Percentiles rank a stretch among this genome's conserved stretches.
Conservation (phyloP, 2,329 filamentous ascomycete genomes). For the Cladosporium oxysporum region DNA sequence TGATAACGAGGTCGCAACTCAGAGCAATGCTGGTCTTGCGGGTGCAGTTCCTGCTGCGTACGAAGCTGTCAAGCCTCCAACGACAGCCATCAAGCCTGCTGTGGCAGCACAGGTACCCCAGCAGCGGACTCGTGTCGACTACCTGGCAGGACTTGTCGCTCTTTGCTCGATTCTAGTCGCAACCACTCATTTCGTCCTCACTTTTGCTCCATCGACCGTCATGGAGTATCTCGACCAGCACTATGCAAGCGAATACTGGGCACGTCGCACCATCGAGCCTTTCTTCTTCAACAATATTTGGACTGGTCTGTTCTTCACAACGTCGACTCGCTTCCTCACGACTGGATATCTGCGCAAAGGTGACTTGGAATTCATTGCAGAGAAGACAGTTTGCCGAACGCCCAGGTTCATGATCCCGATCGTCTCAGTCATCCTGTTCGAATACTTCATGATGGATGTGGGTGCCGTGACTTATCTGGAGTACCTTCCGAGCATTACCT, state of each 20-base stretch:
- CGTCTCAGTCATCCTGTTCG: slow-evolving; percentile 44
- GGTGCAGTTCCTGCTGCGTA: slow-evolving; percentile 14
- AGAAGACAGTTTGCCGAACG: slow-evolving; percentile 46
- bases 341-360: slow-evolving; percentile 45
- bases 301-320: slow-evolving; percentile 52
- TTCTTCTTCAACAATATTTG: slow-evolving; percentile 51
- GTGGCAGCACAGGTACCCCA: slow-evolving; percentile 18
- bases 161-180: slow-evolving; percentile 50
- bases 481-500: slow-evolving; percentile 49
- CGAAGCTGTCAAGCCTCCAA: slow-evolving; percentile 14
- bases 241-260: slow-evolving; percentile 45
- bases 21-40: slow-evolving; percentile 14
- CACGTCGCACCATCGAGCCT: slow-evolving; percentile 45
- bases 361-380: slow-evolving; percentile 45
- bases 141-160: slow-evolving; percentile 49
- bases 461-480: slow-evolving; percentile 47
- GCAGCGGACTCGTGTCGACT: slow-evolving; percentile 43
- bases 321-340: slow-evolving; percentile 49
- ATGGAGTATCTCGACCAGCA: slow-evolving; percentile 41
- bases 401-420: slow-evolving; percentile 51
- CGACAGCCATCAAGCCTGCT: slow-evolving; percentile 22
- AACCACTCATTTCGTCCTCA: slow-evolving; percentile 47
- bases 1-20: neutral
- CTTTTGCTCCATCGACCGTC: slow-evolving; percentile 44
- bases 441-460: slow-evolving; percentile 51